phyloP scores from a whole-genome alignment of 768 basidiomycete genomes.

The Cystofilobasidium bisporidii region DNA sequence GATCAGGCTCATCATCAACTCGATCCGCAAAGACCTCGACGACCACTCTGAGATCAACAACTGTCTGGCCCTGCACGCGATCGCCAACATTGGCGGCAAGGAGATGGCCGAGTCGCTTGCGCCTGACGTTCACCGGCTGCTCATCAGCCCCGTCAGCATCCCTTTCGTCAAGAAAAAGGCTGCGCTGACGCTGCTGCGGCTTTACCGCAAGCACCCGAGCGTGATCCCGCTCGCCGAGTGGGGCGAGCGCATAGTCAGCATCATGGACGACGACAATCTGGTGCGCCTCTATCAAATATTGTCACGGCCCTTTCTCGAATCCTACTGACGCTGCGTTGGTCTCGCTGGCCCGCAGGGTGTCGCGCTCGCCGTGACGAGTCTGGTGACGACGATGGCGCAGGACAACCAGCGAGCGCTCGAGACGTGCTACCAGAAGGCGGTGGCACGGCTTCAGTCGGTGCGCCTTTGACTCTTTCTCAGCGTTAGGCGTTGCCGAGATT shows the following conservation, averaged over 20 bases:
- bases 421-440: constrained; percentile 89
- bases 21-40: constrained; percentile 92
- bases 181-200: constrained; percentile 76
- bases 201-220: constrained; percentile 92
- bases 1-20: constrained; percentile 91
- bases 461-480: constrained; percentile 11
- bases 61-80: constrained; percentile 91
- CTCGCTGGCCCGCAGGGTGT: constrained; percentile 56
- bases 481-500: not conserved
- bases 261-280: constrained; percentile 89
- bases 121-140: constrained; percentile 83
- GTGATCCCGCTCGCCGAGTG: constrained; percentile 89
- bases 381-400: constrained; percentile 89
- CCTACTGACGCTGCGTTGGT: not conserved
- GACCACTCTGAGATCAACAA: constrained; percentile 90
- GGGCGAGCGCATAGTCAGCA: constrained; percentile 85
- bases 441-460: constrained; percentile 75
- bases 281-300: too few species aligned
- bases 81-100: constrained; percentile 92
- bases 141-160: constrained; percentile 90
- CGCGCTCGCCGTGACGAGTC: constrained; percentile 81
- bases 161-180: constrained; percentile 98
- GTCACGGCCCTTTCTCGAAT: too few species aligned
- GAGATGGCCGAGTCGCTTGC: constrained; percentile 96
- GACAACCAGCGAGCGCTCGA: constrained; percentile 82